A percentile compares a stretch with the other conserved stretches of the same genome.
Evolutionary conservation across 1,284 basidiomycete species (phyloP).

Genomic region (Peniophora sp.): DNA sequence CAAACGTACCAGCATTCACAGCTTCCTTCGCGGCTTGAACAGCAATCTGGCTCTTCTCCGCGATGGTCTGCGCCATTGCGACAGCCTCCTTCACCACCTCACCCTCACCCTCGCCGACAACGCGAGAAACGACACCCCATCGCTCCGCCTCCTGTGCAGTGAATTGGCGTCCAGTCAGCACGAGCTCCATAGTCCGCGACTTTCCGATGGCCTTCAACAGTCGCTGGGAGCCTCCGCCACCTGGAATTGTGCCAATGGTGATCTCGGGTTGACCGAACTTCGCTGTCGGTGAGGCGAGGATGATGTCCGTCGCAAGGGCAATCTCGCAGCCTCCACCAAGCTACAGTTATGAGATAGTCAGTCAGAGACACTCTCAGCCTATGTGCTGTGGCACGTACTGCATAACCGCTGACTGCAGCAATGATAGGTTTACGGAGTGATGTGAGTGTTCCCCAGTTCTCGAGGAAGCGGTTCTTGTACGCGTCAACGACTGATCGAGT

Average conservation of each 20-base stretch:
- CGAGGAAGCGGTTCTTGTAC: slow-evolving; percentile 86
- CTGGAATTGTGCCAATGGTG: slow-evolving; percentile 94
- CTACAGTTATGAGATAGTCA: slow-evolving; percentile 27
- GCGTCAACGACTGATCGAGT: slow-evolving; percentile 63
- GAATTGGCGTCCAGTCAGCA: slow-evolving; percentile 82
- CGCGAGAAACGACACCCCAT: slow-evolving; percentile 81
- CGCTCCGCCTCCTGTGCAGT: slow-evolving; percentile 77
- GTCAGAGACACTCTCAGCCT: too few species aligned
- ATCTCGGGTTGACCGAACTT: slow-evolving; percentile 97
- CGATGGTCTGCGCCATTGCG: slow-evolving; percentile 75
- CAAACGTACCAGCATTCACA: slow-evolving; percentile 75
- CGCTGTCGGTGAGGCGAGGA: slow-evolving; percentile 90
- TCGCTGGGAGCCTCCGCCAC: slow-evolving; percentile 80
- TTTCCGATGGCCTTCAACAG: slow-evolving; percentile 87
- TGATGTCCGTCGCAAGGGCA: slow-evolving; percentile 95
- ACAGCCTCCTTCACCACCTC: slow-evolving; percentile 87
- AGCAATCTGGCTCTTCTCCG: slow-evolving; percentile 79
- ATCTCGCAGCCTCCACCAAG: slow-evolving; percentile 97
- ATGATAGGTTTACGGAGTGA: slow-evolving; percentile 88
- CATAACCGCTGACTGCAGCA: slow-evolving; percentile 93
- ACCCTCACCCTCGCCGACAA: slow-evolving; percentile 72
- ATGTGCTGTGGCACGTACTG: slow-evolving; percentile 46
- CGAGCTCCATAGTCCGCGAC: slow-evolving; percentile 92
- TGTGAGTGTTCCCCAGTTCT: slow-evolving; percentile 78
- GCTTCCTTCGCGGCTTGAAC: slow-evolving; percentile 93